phyloP scores from a whole-genome alignment of 345 rosid species.

The Gossypium stocksii region DNA sequence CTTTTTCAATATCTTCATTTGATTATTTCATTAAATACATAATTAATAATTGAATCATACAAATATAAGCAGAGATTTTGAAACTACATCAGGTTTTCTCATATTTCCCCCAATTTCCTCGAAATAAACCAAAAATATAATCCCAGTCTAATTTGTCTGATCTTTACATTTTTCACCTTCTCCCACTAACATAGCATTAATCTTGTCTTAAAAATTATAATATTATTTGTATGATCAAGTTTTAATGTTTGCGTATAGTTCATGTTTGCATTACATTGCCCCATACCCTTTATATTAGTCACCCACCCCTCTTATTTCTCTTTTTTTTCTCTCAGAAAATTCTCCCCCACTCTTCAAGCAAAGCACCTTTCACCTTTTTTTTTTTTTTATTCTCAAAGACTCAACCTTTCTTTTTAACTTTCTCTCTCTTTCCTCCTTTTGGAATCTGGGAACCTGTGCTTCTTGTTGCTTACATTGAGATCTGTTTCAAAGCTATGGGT shows the following conservation, averaged over 20 bases:
- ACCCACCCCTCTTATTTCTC: conserved; percentile 4
- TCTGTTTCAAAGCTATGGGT: conserved; percentile 35
- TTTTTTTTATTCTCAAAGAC: conserved; percentile 12
- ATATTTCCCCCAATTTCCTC: not conserved
- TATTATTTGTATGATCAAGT: not conserved
- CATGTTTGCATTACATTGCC: not conserved
- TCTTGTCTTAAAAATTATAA: not conserved
- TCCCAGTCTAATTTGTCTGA: not conserved
- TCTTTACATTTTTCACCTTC: conserved; percentile 16
- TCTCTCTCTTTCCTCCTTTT: not conserved
- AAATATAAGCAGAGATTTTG: not conserved
- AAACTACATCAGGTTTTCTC: not conserved
- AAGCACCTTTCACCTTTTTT: conserved; percentile 36
- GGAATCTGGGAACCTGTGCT: conserved; percentile 8
- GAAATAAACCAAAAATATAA: not conserved
- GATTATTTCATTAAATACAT: not conserved
- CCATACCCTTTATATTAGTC: not conserved
- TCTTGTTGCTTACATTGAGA: conserved; percentile 29
- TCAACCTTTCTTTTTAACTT: conserved; percentile 1
- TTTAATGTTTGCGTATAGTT: not conserved
- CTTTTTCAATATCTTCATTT: not conserved
- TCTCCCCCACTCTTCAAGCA: conserved; percentile 46
- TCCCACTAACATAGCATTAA: conserved; percentile 7
- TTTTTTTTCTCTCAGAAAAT: conserved; percentile 18
- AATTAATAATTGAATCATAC: not conserved